These are phyloP conservation scores for Botrytis fabae DNA, from an alignment of 2,329 filamentous ascomycete genomes.

Conservation along the genomic window DNA sequence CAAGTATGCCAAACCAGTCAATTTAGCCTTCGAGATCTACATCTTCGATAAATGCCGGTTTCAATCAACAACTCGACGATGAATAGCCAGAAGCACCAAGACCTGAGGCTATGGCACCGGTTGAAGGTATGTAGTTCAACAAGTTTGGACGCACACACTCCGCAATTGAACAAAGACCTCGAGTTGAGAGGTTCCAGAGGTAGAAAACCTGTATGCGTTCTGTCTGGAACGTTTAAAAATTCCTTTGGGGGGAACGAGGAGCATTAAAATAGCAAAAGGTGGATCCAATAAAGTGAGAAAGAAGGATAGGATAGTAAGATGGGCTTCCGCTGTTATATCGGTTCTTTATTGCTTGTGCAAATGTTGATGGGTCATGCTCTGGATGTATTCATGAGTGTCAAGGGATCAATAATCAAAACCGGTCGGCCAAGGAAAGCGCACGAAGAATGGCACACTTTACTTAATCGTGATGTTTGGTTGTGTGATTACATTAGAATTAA, in stretches of 20 bases:
- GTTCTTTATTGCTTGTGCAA: background rate
- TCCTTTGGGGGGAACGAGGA: background rate
- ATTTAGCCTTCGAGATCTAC: background rate
- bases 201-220: background rate
- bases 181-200: background rate
- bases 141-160: background rate
- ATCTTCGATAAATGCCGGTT: background rate
- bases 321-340: no score
- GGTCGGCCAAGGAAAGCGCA: background rate
- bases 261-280: background rate
- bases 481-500: constrained; percentile 16
- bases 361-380: background rate
- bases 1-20: background rate
- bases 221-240: background rate
- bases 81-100: background rate
- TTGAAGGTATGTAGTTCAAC: background rate
- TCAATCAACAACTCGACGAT: background rate
- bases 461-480: background rate
- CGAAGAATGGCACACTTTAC: background rate
- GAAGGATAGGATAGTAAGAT: background rate
- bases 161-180: background rate
- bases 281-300: background rate
- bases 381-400: background rate
- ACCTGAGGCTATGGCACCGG: background rate
- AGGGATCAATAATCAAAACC: background rate